These are phyloP conservation scores for Primulina huaijiensis DNA, from an alignment of 257 asterid genomes.

Conservation along the genomic window DNA sequence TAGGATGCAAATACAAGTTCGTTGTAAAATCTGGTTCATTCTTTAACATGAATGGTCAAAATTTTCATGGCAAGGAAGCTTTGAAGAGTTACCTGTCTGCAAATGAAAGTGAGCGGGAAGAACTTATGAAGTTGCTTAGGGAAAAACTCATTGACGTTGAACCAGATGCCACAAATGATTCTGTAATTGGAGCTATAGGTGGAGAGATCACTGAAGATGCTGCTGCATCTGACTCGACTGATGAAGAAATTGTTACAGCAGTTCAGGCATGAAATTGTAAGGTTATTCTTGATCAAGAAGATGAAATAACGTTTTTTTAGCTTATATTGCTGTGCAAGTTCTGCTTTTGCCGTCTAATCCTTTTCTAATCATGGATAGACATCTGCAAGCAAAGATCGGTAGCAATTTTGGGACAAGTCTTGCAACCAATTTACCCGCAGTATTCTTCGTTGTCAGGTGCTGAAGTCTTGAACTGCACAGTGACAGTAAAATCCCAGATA, in stretches of 20 bases:
- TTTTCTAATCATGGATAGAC: constrained; percentile 11
- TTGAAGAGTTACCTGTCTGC: constrained; percentile 50
- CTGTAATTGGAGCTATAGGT: constrained; percentile 25
- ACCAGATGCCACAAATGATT: constrained; percentile 33
- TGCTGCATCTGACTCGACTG: constrained; percentile 47
- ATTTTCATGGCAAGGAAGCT: constrained; percentile 63
- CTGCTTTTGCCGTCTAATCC: neutral
- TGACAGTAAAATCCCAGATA: constrained; percentile 19
- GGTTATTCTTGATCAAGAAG: neutral
- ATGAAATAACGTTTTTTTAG: constrained; percentile 1
- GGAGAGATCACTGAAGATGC: constrained; percentile 39
- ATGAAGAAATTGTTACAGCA: constrained; percentile 59
- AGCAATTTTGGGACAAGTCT: neutral
- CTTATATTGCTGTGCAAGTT: constrained; percentile 3
- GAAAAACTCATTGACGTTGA: constrained; percentile 51
- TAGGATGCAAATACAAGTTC: constrained; percentile 73
- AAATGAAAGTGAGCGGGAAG: constrained; percentile 45
- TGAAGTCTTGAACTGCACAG: constrained; percentile 10
- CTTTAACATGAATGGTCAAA: constrained; percentile 35
- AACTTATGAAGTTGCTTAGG: constrained; percentile 57
- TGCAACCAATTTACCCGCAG: constrained; percentile 11
- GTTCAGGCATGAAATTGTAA: constrained; percentile 45
- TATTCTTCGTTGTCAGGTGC: constrained; percentile 1
- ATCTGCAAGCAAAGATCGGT: neutral
- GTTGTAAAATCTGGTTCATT: constrained; percentile 39